Conservation (phyloP, 495 filamentous ascomycete genomes). For the Aspergillus mulundensis region DNA sequence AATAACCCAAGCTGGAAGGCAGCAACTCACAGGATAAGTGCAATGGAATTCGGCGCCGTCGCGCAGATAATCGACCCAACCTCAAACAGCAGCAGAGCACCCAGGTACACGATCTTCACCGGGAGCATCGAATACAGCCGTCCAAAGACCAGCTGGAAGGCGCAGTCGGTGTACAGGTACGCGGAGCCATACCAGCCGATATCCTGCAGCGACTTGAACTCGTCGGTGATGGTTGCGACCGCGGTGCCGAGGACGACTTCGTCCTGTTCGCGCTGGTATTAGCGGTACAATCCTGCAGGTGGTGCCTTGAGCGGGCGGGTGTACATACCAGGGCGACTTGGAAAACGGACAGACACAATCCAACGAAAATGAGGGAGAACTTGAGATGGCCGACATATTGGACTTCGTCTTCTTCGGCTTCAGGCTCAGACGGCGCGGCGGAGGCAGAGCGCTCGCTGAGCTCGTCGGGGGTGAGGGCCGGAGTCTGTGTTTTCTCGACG, state of each 20-base stretch:
- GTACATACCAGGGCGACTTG: not conserved
- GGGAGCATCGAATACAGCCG: conserved; percentile 43
- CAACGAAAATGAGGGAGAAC: not conserved
- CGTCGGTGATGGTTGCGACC: not conserved
- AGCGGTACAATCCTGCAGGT: too few relatives aligned
- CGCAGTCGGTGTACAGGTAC: conserved; percentile 41
- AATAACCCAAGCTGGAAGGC: not conserved
- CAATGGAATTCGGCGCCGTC: conserved; percentile 61
- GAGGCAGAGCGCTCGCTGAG: not conserved
- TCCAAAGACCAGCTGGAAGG: conserved; percentile 44
- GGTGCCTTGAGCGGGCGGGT: not conserved
- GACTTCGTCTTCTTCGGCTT: not conserved
- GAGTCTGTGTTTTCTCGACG: not conserved
- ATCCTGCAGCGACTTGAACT: conserved; percentile 27
- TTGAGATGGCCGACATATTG: not conserved
- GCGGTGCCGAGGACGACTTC: not conserved
- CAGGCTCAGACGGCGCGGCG: not conserved
- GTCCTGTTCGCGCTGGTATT: not conserved
- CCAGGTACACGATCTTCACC: conserved; percentile 35
- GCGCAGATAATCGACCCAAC: conserved; percentile 68
- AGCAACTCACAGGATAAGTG: conserved; percentile 56
- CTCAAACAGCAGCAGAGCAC: conserved; percentile 53
- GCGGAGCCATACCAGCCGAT: conserved; percentile 51
- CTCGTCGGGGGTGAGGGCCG: not conserved
- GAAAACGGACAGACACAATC: not conserved